phyloP scores from a whole-genome alignment of 1,139 yeast genomes.

The Debaryomyces psychrophilus region DNA sequence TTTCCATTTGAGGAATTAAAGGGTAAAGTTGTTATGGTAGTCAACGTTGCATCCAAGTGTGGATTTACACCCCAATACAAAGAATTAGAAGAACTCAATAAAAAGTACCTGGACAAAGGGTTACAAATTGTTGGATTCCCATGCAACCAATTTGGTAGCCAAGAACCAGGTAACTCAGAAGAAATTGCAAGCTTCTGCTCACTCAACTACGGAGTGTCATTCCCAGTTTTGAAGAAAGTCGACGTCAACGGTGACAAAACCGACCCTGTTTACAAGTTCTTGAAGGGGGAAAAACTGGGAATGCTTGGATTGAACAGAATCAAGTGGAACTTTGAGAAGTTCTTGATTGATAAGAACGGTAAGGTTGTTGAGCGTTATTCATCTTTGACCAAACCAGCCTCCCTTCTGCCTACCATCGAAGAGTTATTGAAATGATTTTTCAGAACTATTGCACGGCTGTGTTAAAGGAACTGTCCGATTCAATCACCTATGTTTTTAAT shows the following conservation, averaged over 20 bases:
- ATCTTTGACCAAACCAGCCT: constrained; percentile 45
- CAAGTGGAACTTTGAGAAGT: constrained; percentile 57
- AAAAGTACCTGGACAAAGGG: constrained; percentile 75
- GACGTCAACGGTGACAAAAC: constrained; percentile 86
- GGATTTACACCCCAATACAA: constrained; percentile 81
- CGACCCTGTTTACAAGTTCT: constrained; percentile 77
- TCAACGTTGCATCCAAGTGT: constrained; percentile 93
- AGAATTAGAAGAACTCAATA: constrained; percentile 81
- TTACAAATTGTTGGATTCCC: constrained; percentile 90
- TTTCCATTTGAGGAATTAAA: constrained; percentile 69
- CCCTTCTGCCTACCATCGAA: constrained; percentile 41
- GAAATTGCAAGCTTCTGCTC: constrained; percentile 46
- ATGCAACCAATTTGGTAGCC: constrained; percentile 65
- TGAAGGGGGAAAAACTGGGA: constrained; percentile 59
- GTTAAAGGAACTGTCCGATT: not conserved
- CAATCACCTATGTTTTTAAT: not conserved
- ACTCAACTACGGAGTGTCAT: constrained; percentile 60
- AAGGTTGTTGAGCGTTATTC: constrained; percentile 49
- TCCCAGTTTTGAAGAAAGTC: constrained; percentile 84
- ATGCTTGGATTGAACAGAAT: constrained; percentile 48
- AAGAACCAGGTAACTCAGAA: constrained; percentile 48
- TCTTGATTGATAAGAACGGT: constrained; percentile 48
- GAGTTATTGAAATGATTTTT: constrained; percentile 32
- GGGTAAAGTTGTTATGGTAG: constrained; percentile 89
- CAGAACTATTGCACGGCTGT: not conserved